These are phyloP conservation scores for Pichia sp. DNA, from an alignment of 1,139 yeast species.

Conservation along the genomic window DNA sequence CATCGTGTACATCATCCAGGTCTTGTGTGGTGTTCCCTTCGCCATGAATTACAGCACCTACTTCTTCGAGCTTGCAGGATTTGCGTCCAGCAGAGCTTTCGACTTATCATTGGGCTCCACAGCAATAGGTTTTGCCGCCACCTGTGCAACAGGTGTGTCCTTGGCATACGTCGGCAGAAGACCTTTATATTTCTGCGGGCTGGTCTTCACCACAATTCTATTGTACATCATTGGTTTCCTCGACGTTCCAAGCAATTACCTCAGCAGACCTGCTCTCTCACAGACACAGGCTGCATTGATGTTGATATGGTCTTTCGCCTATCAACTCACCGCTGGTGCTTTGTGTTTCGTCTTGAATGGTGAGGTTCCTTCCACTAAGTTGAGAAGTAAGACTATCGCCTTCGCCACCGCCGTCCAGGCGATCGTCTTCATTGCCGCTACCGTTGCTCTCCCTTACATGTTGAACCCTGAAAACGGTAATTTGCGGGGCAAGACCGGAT, in stretches of 20 bases:
- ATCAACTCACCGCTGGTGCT: constrained; percentile 1
- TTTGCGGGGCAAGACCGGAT: constrained; percentile 5
- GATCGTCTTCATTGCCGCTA: neutral
- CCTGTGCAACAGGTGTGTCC: neutral
- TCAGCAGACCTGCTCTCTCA: neutral
- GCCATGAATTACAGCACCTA: constrained; percentile 1
- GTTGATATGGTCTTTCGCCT: constrained; percentile 1
- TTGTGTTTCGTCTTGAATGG: neutral
- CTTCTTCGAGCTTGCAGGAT: constrained; percentile 2
- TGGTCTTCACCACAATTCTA: neutral
- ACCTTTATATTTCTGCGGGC: neutral
- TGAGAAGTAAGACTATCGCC: constrained; percentile 2
- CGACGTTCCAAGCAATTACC: neutral
- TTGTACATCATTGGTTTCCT: constrained; percentile 1
- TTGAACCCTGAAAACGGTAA: neutral
- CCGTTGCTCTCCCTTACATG: constrained; percentile 4
- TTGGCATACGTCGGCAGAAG: neutral
- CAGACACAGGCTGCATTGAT: neutral
- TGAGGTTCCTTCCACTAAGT: constrained; percentile 4
- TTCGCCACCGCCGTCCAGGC: neutral
- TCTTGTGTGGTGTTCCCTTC: constrained; percentile 1
- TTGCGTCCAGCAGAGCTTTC: neutral
- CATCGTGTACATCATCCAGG: neutral
- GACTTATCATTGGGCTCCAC: constrained; percentile 1
- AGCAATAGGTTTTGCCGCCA: constrained; percentile 1